Conservation (phyloP, 2,329 filamentous ascomycete genomes). For the Niveomyces coronatus region DNA sequence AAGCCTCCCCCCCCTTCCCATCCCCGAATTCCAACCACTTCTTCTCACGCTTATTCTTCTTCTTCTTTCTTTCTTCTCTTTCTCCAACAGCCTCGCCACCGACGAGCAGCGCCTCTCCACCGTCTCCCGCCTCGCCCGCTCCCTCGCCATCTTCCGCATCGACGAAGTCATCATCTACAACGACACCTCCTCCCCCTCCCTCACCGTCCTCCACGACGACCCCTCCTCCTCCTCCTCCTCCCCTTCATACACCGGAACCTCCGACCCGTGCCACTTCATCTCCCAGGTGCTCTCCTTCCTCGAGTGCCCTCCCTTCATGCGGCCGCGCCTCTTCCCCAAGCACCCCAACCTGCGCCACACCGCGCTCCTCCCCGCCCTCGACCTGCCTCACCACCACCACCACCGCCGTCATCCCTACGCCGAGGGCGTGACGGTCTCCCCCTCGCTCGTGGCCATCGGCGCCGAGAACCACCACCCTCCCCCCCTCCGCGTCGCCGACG, state of each 20-base stretch:
- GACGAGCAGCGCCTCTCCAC: constrained; percentile 66
- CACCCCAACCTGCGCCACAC: constrained; percentile 69
- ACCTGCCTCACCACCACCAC: constrained; percentile 76
- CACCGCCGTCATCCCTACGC: constrained; percentile 67
- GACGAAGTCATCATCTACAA: constrained; percentile 80
- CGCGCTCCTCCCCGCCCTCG: constrained; percentile 63
- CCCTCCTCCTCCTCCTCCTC: not conserved
- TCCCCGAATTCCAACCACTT: not conserved
- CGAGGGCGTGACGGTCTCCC: constrained; percentile 56
- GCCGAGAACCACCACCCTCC: constrained; percentile 33
- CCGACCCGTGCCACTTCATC: constrained; percentile 71
- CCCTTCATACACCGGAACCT: constrained; percentile 53
- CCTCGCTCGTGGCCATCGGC: constrained; percentile 8
- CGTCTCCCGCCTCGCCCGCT: constrained; percentile 68
- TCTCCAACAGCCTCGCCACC: constrained; percentile 50
- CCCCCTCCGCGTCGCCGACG: constrained; percentile 47
- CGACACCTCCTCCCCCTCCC: constrained; percentile 45
- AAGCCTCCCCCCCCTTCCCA: constrained; percentile 16
- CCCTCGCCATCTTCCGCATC: constrained; percentile 71
- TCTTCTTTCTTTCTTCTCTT: no score
- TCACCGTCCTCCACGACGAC: constrained; percentile 25
- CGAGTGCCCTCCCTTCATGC: constrained; percentile 75
- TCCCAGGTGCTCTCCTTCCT: constrained; percentile 71
- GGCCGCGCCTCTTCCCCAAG: constrained; percentile 62
- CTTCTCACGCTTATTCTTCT: not conserved